These are phyloP conservation scores for Datisca glomerata DNA, from an alignment of 306 rosid species.

Conservation along the genomic window DNA sequence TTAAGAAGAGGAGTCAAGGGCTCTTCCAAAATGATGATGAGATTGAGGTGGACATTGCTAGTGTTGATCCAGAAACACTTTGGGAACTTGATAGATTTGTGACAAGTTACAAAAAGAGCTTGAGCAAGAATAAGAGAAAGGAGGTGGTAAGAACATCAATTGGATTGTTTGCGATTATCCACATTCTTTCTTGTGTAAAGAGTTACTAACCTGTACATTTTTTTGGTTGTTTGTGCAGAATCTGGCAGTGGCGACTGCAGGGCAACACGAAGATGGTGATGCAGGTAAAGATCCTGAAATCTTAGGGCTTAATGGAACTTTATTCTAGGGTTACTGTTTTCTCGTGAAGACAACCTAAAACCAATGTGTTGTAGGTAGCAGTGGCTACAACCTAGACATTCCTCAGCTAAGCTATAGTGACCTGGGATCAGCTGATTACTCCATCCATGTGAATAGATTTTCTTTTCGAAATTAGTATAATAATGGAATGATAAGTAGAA, in stretches of 20 bases:
- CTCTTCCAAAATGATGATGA: conserved; percentile 78
- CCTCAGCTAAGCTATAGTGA: too few species aligned
- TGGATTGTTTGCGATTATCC: too few species aligned
- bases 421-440: too few species aligned
- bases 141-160: conserved; percentile 12
- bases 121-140: conserved; percentile 71
- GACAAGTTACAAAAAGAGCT: conserved; percentile 55
- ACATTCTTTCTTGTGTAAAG: conserved; percentile 1
- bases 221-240: conserved; percentile 22
- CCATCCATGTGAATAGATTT: too few species aligned
- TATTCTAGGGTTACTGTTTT: not conserved
- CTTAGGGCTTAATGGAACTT: not conserved
- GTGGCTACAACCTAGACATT: not conserved
- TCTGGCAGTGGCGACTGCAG: conserved; percentile 19
- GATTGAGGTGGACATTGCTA: conserved; percentile 84
- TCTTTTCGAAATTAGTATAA: too few species aligned
- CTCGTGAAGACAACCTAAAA: not conserved
- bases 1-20: conserved; percentile 59
- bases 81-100: conserved; percentile 95
- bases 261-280: conserved; percentile 20
- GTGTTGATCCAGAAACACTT: conserved; percentile 77
- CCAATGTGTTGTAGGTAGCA: not conserved
- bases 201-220: not conserved
- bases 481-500: too few species aligned
- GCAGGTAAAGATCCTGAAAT: conserved; percentile 31